Percentiles rank a stretch among this genome's conserved stretches.
Evolutionary conservation across 805 yeast species (phyloP).

Genomic region (Suhomyces vadensis): DNA sequence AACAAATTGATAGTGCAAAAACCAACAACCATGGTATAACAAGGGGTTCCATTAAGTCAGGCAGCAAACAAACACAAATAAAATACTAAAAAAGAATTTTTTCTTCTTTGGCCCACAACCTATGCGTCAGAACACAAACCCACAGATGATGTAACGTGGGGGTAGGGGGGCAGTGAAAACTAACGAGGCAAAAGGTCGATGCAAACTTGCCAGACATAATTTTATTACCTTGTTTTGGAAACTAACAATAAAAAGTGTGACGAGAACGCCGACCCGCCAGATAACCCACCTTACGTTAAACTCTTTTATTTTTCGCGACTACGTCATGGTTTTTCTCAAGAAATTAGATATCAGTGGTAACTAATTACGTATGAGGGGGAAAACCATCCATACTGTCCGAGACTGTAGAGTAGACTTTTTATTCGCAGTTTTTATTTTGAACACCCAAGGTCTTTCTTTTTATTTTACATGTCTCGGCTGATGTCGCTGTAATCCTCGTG

Average conservation of each 20-base stretch:
- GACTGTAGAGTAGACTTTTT: too few relatives aligned
- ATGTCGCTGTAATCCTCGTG: background rate
- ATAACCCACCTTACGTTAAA: background rate
- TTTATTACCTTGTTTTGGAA: background rate
- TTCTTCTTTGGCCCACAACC: background rate
- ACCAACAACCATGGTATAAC: conserved; percentile 1
- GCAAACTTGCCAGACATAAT: background rate
- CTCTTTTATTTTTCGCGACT: background rate
- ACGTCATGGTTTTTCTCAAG: background rate
- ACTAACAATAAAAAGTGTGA: conserved; percentile 1
- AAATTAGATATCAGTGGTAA: background rate
- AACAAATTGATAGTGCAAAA: conserved; percentile 1
- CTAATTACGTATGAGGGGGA: background rate
- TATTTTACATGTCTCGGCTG: background rate
- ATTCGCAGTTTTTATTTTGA: too few relatives aligned
- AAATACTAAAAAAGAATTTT: conserved; percentile 1
- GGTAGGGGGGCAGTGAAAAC: conserved; percentile 1
- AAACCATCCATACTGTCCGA: background rate
- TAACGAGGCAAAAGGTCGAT: background rate
- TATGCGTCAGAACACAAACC: conserved; percentile 4
- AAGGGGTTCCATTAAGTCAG: conserved; percentile 6
- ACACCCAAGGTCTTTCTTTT: background rate
- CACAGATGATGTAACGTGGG: conserved; percentile 5
- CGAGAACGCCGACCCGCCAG: background rate
- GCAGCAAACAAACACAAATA: conserved; percentile 9